phyloP scores from a whole-genome alignment of 177 flowering plant species.

The Vitis hybrid region DNA sequence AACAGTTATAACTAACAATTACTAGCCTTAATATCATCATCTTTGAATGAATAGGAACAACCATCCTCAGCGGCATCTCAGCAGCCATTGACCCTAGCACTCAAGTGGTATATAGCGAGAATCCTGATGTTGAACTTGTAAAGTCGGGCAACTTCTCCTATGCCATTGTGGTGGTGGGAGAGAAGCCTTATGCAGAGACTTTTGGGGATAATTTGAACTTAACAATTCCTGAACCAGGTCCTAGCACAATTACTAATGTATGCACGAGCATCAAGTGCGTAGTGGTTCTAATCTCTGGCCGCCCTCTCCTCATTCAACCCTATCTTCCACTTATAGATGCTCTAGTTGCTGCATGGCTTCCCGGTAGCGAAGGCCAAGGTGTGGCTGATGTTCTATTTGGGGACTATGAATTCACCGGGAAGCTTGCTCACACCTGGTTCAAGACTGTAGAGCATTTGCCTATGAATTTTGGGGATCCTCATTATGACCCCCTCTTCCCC shows the following conservation, averaged over 20 bases:
- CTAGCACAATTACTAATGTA: slow-evolving; percentile 30
- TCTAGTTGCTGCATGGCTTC: slow-evolving; percentile 68
- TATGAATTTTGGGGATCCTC: slow-evolving; percentile 45
- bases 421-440: slow-evolving; percentile 48
- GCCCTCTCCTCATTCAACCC: slow-evolving; percentile 53
- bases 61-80: slow-evolving; percentile 37
- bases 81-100: slow-evolving; percentile 37
- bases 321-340: slow-evolving; percentile 42
- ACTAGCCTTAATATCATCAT: too few relatives aligned
- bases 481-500: slow-evolving; percentile 51
- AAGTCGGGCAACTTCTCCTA: slow-evolving; percentile 38
- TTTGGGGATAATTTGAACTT: slow-evolving; percentile 43
- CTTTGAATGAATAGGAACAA: slow-evolving; percentile 37
- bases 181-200: slow-evolving; percentile 51
- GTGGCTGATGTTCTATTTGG: slow-evolving; percentile 61
- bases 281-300: slow-evolving; percentile 53
- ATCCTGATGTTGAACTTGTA: slow-evolving; percentile 32
- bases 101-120: slow-evolving; percentile 32
- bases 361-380: slow-evolving; percentile 67
- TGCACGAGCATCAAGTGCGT: slow-evolving; percentile 46
- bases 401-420: slow-evolving; percentile 52
- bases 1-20: too few relatives aligned
- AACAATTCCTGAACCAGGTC: slow-evolving; percentile 40
- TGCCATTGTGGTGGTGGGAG: slow-evolving; percentile 57
- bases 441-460: slow-evolving; percentile 50